phyloP scores from a whole-genome alignment of 352 stramenopile species.

The Peronospora belbahrii region DNA sequence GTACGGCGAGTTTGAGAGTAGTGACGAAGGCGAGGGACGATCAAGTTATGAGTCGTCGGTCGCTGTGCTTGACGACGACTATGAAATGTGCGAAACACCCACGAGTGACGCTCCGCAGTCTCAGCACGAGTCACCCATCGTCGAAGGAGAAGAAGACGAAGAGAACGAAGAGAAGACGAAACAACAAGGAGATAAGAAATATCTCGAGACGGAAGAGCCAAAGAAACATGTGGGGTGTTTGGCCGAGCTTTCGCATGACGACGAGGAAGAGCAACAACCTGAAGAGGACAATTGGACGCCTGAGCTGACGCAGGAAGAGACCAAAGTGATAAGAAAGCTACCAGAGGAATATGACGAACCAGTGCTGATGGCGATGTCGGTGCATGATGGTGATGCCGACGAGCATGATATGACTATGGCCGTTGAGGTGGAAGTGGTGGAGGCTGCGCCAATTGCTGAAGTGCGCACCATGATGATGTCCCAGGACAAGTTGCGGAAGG shows the following conservation, averaged over 20 bases:
- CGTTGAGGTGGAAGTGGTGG: conserved; percentile 21
- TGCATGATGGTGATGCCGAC: background rate
- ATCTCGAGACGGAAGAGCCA: background rate
- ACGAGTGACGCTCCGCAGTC: conserved; percentile 10
- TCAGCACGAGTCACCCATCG: conserved; percentile 19
- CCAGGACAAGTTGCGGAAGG: conserved; percentile 13
- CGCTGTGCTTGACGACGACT: conserved; percentile 41
- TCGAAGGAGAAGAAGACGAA: conserved; percentile 23
- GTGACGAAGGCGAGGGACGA: conserved; percentile 23
- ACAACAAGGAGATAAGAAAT: background rate
- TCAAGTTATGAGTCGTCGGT: conserved; percentile 48
- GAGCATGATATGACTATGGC: conserved; percentile 1
- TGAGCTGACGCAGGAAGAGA: background rate
- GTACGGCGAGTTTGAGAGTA: conserved; percentile 27
- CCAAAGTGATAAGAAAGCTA: background rate
- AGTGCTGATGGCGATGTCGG: conserved; percentile 1
- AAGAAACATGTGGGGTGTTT: background rate
- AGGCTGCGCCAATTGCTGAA: conserved; percentile 19
- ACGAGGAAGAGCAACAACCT: background rate
- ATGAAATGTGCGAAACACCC: conserved; percentile 20
- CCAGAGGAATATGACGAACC: background rate
- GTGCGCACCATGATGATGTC: conserved; percentile 20
- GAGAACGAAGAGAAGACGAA: background rate
- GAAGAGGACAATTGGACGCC: background rate
- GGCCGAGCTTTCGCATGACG: background rate